A percentile compares a stretch with the other conserved stretches of the same genome.
Conservation (phyloP, 2,329 filamentous ascomycete genomes). For the Ophiostoma novo-ulmi region DNA sequence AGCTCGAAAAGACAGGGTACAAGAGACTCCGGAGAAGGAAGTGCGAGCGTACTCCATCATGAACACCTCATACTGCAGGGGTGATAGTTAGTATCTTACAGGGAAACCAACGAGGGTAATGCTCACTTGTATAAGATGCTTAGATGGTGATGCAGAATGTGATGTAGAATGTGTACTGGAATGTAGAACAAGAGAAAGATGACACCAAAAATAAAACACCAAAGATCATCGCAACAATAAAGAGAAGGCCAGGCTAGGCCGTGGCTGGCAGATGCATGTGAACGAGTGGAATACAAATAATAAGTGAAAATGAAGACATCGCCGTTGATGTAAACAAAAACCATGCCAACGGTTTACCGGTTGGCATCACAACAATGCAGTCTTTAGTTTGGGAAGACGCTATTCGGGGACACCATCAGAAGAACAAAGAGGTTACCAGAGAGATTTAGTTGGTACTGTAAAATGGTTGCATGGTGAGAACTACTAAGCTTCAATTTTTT, state of each 20-base stretch:
- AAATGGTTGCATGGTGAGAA: background rate
- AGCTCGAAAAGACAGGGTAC: background rate
- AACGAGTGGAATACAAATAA: background rate
- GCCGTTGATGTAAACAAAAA: background rate
- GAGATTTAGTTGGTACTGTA: background rate
- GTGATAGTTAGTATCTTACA: background rate
- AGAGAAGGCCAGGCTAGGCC: background rate
- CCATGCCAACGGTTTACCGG: background rate
- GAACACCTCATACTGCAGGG: constrained; percentile 2
- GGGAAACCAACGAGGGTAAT: too few species aligned
- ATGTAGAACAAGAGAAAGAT: background rate
- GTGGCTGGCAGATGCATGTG: background rate
- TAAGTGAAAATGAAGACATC: background rate
- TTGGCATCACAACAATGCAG: constrained; percentile 2
- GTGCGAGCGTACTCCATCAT: background rate
- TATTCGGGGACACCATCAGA: background rate
- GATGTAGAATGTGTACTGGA: background rate
- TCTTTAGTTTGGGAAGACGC: background rate
- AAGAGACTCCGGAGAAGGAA: background rate
- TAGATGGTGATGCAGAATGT: background rate
- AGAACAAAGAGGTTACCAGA: constrained; percentile 6
- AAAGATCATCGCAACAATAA: background rate
- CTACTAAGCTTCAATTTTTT: background rate
- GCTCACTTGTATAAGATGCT: background rate
- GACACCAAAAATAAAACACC: background rate